Evolutionary conservation across 768 basidiomycete genomes (phyloP).

Genomic region (Podaxis sp.): DNA sequence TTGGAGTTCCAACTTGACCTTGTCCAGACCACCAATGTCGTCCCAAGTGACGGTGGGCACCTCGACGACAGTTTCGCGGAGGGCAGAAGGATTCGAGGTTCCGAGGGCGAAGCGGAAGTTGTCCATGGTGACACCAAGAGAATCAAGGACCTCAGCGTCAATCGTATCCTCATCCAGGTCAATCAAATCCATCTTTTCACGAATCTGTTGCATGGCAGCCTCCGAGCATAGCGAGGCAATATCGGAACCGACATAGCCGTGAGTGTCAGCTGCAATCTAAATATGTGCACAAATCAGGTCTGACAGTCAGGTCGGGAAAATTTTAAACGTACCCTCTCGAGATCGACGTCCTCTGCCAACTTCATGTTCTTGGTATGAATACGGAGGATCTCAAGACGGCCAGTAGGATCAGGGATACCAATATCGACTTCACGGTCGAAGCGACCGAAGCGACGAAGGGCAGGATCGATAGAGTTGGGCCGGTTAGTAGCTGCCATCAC

Average conservation of each 20-base stretch:
- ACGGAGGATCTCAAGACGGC: conserved; percentile 96
- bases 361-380: conserved; percentile 99
- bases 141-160: conserved; percentile 98
- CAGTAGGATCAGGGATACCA: conserved; percentile 98
- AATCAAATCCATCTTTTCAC: conserved; percentile 99
- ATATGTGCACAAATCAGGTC: not conserved
- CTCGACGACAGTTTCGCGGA: conserved; percentile 99
- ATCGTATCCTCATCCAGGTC: conserved; percentile 98
- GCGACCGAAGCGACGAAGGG: conserved; percentile 96
- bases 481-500: conserved; percentile 99
- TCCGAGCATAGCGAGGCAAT: conserved; percentile 97
- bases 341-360: conserved; percentile 91
- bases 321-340: conserved; percentile 70
- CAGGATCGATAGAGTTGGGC: conserved; percentile 99
- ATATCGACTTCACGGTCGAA: conserved; percentile 99
- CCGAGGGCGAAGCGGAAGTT: conserved; percentile 99
- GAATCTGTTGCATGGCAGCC: conserved; percentile 99
- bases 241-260: conserved; percentile 99
- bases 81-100: conserved; percentile 95
- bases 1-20: conserved; percentile 98
- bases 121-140: conserved; percentile 99
- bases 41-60: conserved; percentile 99
- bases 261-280: conserved; percentile 97
- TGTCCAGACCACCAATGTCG: conserved; percentile 99
- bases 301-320: not conserved